Conservation (phyloP, 768 basidiomycete genomes). For the Tulasnella sp. region DNA sequence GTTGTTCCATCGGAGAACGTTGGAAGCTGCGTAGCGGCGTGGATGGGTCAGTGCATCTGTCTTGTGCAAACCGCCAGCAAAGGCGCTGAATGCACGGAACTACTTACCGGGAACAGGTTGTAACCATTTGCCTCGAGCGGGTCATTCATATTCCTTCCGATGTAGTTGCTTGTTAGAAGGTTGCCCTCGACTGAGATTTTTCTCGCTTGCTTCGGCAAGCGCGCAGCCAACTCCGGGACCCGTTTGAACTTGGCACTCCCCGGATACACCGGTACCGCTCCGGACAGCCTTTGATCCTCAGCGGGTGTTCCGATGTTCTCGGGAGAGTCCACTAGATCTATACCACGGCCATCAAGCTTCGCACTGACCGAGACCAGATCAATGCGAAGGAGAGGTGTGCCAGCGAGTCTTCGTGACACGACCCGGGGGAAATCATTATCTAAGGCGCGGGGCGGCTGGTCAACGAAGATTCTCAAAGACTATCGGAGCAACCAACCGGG, state of each 20-base stretch:
- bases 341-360: not conserved
- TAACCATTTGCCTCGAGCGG: not conserved
- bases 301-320: not conserved
- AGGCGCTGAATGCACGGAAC: not conserved
- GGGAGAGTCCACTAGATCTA: not conserved
- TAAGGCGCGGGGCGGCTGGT: not conserved
- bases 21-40: not conserved
- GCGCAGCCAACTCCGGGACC: not conserved
- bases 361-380: slow-evolving; percentile 24
- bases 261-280: too few relatives aligned
- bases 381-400: slow-evolving; percentile 15
- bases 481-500: not conserved
- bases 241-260: not conserved
- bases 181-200: too few relatives aligned
- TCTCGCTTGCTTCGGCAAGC: not conserved
- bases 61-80: too few relatives aligned
- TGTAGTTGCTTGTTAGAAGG: too few relatives aligned
- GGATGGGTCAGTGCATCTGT: not conserved
- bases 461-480: not conserved
- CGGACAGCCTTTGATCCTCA: not conserved
- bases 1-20: not conserved
- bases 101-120: not conserved
- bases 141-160: not conserved
- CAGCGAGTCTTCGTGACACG: slow-evolving; percentile 24
- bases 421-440: not conserved